Conservation (phyloP, 2,329 filamentous ascomycete species). For the Lecanicillium sp. region DNA sequence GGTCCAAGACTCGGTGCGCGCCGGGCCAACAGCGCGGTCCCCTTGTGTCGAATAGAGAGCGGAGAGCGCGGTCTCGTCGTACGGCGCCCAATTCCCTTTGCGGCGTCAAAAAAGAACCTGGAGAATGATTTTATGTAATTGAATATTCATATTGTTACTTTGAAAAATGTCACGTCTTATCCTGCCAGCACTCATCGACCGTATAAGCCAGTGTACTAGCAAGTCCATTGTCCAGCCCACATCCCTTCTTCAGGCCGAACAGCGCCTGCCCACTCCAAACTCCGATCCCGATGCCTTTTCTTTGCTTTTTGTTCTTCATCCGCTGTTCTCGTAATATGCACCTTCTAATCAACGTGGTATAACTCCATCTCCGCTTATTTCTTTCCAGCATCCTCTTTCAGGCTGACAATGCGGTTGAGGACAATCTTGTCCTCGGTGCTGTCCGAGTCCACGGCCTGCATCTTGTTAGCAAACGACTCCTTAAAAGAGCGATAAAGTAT, state of each 20-base stretch:
- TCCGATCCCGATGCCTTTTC: neutral
- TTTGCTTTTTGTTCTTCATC: neutral
- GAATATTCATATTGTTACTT: too few relatives aligned
- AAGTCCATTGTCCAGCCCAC: too few relatives aligned
- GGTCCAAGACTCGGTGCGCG: too few relatives aligned
- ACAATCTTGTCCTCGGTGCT: constrained; percentile 74
- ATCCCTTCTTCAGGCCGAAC: neutral
- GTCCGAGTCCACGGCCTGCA: constrained; percentile 66
- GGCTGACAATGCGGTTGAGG: constrained; percentile 82
- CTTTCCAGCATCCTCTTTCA: constrained; percentile 84
- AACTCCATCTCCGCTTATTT: constrained; percentile 15
- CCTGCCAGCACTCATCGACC: too few relatives aligned
- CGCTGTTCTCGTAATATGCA: neutral
- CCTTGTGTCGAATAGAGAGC: too few relatives aligned
- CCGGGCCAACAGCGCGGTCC: too few relatives aligned
- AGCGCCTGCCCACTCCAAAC: neutral
- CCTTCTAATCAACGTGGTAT: neutral
- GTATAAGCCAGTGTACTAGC: too few relatives aligned
- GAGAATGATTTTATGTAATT: too few relatives aligned
- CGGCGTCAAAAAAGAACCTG: too few relatives aligned
- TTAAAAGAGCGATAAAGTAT: neutral
- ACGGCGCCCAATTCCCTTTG: too few relatives aligned
- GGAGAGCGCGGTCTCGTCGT: too few relatives aligned
- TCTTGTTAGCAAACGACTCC: constrained; percentile 17
- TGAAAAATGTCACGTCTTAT: too few relatives aligned